Evolutionary conservation across 305 asterid genomes (phyloP).

Genomic region (Rubia peregrina): DNA sequence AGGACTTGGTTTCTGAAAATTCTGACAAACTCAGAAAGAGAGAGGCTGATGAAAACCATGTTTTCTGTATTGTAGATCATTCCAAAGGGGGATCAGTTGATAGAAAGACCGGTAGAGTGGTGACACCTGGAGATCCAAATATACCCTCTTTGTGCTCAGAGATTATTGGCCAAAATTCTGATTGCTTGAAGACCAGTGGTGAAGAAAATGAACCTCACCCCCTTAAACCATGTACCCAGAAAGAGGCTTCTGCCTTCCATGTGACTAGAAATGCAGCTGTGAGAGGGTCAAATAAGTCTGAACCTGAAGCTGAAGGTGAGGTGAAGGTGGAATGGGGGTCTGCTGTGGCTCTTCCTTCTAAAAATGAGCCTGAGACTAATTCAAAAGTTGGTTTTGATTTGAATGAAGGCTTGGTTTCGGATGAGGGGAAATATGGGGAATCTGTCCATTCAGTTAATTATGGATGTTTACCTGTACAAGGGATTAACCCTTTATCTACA

Average conservation of each 20-base stretch:
- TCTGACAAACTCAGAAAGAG: constrained; percentile 14
- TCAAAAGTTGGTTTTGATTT: constrained; percentile 63
- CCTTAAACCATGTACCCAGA: constrained; percentile 8
- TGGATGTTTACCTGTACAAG: constrained; percentile 31
- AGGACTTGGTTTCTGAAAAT: constrained; percentile 18
- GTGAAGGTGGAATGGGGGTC: constrained; percentile 27
- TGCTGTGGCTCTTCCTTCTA: constrained; percentile 21
- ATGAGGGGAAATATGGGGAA: constrained; percentile 67
- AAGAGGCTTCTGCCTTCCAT: constrained; percentile 21
- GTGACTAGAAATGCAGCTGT: constrained; percentile 20
- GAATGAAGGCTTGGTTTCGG: constrained; percentile 66
- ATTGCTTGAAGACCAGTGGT: constrained; percentile 15
- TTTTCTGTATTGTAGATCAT: constrained; percentile 8
- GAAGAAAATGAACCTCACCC: constrained; percentile 24
- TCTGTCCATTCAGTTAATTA: constrained; percentile 22
- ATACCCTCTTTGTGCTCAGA: constrained; percentile 2
- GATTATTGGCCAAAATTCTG: constrained; percentile 17
- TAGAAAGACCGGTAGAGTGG: neutral
- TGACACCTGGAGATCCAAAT: constrained; percentile 20
- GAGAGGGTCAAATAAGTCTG: constrained; percentile 25
- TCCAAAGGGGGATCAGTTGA: constrained; percentile 19
- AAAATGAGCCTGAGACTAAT: constrained; percentile 26
- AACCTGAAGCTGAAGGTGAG: constrained; percentile 23
- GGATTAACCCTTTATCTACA: constrained; percentile 32
- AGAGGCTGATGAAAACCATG: constrained; percentile 17